Evolutionary conservation across 768 basidiomycete species (phyloP).

Genomic region (Lyophyllum atratum): DNA sequence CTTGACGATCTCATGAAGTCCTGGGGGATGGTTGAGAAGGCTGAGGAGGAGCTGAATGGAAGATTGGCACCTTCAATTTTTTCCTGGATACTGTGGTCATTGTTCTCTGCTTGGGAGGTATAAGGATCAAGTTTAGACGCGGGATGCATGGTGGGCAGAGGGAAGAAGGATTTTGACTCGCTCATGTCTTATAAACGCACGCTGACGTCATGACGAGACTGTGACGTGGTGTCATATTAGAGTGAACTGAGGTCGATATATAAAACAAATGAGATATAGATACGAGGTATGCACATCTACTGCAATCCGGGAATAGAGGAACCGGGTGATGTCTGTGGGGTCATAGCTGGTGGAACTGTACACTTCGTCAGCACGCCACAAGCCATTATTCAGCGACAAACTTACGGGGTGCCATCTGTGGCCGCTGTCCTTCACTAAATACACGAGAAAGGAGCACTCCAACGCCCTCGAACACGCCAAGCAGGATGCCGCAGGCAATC

Average conservation of each 20-base stretch:
- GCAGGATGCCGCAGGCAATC: conserved; percentile 91
- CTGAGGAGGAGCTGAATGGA: not conserved
- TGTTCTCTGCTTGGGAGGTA: conserved; percentile 63
- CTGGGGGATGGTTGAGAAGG: conserved; percentile 29
- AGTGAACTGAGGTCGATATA: conserved; percentile 12
- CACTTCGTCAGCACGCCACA: conserved; percentile 8
- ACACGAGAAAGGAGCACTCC: conserved; percentile 90
- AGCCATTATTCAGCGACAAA: conserved; percentile 15
- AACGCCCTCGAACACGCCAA: conserved; percentile 94
- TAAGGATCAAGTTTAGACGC: conserved; percentile 67
- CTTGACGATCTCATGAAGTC: conserved; percentile 65
- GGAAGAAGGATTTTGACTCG: not conserved
- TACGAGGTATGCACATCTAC: conserved; percentile 47
- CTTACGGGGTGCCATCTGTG: conserved; percentile 79
- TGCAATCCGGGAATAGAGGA: conserved; percentile 44
- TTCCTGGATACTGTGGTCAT: conserved; percentile 55
- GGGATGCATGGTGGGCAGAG: conserved; percentile 16
- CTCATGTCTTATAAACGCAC: conserved; percentile 18
- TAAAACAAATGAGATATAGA: conserved; percentile 24
- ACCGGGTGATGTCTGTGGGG: conserved; percentile 45
- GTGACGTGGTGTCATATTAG: conserved; percentile 1
- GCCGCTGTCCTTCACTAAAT: conserved; percentile 81
- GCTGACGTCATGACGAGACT: conserved; percentile 19
- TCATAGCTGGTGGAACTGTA: conserved; percentile 57
- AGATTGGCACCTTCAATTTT: conserved; percentile 57